A percentile compares a stretch with the other conserved stretches of the same genome.
phyloP scores from a whole-genome alignment of 805 yeast genomes.

The Lachancea meyersii region DNA sequence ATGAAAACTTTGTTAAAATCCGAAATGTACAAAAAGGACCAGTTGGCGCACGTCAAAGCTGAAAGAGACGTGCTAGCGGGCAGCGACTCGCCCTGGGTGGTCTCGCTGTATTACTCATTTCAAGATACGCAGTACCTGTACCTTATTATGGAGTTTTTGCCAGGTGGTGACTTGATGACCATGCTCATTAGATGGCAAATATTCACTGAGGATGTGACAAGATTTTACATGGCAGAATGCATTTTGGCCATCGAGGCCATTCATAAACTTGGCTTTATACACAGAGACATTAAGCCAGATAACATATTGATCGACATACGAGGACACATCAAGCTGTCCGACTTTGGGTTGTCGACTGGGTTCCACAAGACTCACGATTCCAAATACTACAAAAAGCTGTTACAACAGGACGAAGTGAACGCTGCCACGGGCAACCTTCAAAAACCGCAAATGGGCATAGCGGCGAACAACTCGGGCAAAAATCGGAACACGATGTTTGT shows the following conservation, averaged over 20 bases:
- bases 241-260: slow-evolving; percentile 91
- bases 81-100: slow-evolving; percentile 84
- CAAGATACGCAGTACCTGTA: slow-evolving; percentile 72
- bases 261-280: slow-evolving; percentile 89
- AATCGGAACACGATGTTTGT: slow-evolving; percentile 78
- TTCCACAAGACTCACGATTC: slow-evolving; percentile 91
- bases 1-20: slow-evolving; percentile 88
- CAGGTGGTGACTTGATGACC: slow-evolving; percentile 89
- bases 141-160: slow-evolving; percentile 91
- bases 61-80: slow-evolving; percentile 94
- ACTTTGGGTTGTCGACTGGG: slow-evolving; percentile 85
- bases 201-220: slow-evolving; percentile 85
- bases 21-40: slow-evolving; percentile 94
- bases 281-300: slow-evolving; percentile 96
- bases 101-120: slow-evolving; percentile 71
- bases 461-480: slow-evolving; percentile 17
- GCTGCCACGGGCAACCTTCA: slow-evolving; percentile 27
- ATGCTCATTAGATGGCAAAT: slow-evolving; percentile 93
- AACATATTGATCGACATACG: slow-evolving; percentile 78
- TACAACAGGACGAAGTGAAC: slow-evolving; percentile 53
- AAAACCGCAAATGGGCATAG: slow-evolving; percentile 31
- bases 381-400: slow-evolving; percentile 72
- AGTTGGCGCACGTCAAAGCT: slow-evolving; percentile 90
- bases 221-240: slow-evolving; percentile 95
- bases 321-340: slow-evolving; percentile 79